phyloP scores from a whole-genome alignment of 768 basidiomycete species.

The Cubamyces lactineus region DNA sequence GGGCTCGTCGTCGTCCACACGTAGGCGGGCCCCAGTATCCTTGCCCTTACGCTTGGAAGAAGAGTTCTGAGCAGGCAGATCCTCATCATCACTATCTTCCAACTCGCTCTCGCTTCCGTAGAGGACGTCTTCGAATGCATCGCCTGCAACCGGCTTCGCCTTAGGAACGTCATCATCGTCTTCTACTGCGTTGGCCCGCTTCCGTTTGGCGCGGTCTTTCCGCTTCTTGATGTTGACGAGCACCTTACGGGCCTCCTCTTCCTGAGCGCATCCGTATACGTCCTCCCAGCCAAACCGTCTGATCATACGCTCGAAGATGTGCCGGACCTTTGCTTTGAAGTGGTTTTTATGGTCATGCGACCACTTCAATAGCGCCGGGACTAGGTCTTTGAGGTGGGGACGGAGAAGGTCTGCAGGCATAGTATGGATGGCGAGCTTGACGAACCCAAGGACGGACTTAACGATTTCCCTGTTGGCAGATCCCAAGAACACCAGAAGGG shows the following conservation, averaged over 20 bases:
- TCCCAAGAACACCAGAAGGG: slow-evolving; percentile 86
- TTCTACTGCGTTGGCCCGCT: slow-evolving; percentile 65
- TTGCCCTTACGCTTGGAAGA: slow-evolving; percentile 41
- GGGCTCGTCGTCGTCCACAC: slow-evolving; percentile 89
- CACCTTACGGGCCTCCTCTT: slow-evolving; percentile 86
- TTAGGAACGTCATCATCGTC: slow-evolving; percentile 56
- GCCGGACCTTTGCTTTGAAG: slow-evolving; percentile 95
- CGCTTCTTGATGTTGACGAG: slow-evolving; percentile 93
- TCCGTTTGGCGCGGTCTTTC: slow-evolving; percentile 91
- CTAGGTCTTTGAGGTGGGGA: slow-evolving; percentile 77
- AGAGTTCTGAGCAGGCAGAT: slow-evolving; percentile 39
- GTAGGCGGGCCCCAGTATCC: slow-evolving; percentile 64
- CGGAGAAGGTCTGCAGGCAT: slow-evolving; percentile 70
- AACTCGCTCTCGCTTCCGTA: slow-evolving; percentile 96
- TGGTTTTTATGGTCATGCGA: slow-evolving; percentile 99
- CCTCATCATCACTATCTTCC: slow-evolving; percentile 67
- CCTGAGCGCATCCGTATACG: slow-evolving; percentile 71
- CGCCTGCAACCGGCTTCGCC: slow-evolving; percentile 54
- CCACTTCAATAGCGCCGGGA: slow-evolving; percentile 87
- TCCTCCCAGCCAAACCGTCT: slow-evolving; percentile 88
- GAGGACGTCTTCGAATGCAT: slow-evolving; percentile 96
- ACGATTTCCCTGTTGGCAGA: slow-evolving; percentile 98
- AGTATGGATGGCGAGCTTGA: slow-evolving; percentile 91
- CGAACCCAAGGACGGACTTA: slow-evolving; percentile 92
- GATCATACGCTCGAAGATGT: slow-evolving; percentile 96